Evolutionary conservation across 306 rosid species (phyloP), one percentile per base, ranked within the genome.

Genomic region (Pyrus communis): DNA sequence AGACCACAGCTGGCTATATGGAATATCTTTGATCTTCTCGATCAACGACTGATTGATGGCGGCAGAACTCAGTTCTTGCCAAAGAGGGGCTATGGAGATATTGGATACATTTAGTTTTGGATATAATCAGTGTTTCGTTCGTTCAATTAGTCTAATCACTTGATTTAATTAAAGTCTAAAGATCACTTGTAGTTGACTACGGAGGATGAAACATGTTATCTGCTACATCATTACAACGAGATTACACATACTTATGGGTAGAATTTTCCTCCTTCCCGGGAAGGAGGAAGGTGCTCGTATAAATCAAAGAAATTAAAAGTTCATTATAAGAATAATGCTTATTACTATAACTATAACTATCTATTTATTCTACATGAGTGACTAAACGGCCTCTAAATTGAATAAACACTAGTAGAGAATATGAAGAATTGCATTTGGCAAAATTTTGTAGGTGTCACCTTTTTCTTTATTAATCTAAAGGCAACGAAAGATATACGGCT

Each of bases 1-100:
- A 75, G 79, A 58, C 74, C 40, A 72, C 76, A 61, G 59, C 77
- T 61, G 74, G 75, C 64, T 75, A 69, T 33, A 59, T 81, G 25
- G 17, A 69, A 66, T 46, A 71, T 70, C 77, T 70, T 74, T 52
- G 12, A 60, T 67, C 42, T 66, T 80, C 81, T 45, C 42, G 57
- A 4, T 28, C 77, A 23, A 74, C 60, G 28, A 81, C 76, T 68
- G 82, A 61, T 75, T 76, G 49, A 65, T 70, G 35, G 70, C 33
- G 9, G 68, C 11, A 30, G n/a, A 30, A 13, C 35, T 30, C 38
- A 28, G 28, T 61, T 61, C 21, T 61, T 61, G 67, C 67, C 38
- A 58, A 28, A 61, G 28, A 61, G 67, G 67, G 15, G 67, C 14
- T 14, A 4, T 3, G 17, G 18, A 61, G 17, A 27, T 61, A 28